Percentiles rank a stretch among this genome's conserved stretches.
These are phyloP conservation scores for Sanghuangporus weigelae DNA, from an alignment of 1,284 basidiomycete species.

Conservation along the genomic window DNA sequence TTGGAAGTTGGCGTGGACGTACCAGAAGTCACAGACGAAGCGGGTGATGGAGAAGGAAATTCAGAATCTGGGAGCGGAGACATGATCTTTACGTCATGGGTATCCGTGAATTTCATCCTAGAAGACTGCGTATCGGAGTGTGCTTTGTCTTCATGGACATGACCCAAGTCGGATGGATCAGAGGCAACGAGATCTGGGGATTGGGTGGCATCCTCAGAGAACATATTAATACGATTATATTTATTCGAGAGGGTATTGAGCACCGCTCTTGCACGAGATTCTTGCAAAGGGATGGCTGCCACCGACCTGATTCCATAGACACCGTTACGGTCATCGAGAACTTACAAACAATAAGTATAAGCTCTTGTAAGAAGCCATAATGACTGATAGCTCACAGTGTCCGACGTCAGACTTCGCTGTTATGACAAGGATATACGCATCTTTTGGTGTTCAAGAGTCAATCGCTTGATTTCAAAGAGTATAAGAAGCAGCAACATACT, in stretches of 20 bases:
- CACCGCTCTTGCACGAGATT: neutral
- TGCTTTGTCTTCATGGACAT: neutral
- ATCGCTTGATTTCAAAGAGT: constrained; percentile 6
- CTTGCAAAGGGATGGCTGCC: constrained; percentile 13
- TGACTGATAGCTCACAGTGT: constrained; percentile 7
- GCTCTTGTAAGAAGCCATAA: neutral
- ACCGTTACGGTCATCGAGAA: constrained; percentile 10
- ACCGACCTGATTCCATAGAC: constrained; percentile 17
- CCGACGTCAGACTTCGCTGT: constrained; percentile 15
- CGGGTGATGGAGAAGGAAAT: constrained; percentile 27
- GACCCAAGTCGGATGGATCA: neutral
- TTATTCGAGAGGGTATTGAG: constrained; percentile 5
- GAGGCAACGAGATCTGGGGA: neutral
- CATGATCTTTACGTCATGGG: constrained; percentile 25
- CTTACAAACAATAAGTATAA: neutral
- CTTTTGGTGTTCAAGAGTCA: constrained; percentile 5
- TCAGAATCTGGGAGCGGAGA: constrained; percentile 20
- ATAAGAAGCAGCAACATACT: constrained; percentile 34
- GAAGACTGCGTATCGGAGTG: neutral
- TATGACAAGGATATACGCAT: constrained; percentile 16
- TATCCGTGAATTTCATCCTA: constrained; percentile 15
- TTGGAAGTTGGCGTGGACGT: constrained; percentile 51
- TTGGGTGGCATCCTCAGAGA: neutral
- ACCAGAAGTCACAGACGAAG: constrained; percentile 45
- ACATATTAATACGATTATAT: constrained; percentile 1